A percentile compares a stretch with the other conserved stretches of the same genome.
Conservation (phyloP, 2,329 filamentous ascomycete species). For the Zymoseptoria pseudotritici region DNA sequence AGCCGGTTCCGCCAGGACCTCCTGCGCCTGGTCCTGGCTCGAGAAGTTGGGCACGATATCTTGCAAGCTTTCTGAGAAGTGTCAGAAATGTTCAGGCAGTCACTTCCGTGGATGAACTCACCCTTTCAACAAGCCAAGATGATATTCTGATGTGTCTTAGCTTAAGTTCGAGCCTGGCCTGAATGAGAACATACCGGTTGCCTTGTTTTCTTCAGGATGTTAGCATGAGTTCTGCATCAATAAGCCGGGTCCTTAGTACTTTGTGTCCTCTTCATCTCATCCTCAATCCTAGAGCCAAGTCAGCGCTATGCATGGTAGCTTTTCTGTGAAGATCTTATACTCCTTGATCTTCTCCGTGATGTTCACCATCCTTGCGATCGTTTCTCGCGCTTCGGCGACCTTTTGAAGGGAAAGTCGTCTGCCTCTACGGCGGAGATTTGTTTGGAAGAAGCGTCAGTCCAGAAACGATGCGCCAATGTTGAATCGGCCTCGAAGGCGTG, state of each 20-base stretch:
- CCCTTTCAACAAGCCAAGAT: conserved; percentile 96
- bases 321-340: conserved; percentile 45
- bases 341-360: conserved; percentile 99
- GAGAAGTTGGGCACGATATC: conserved; percentile 85
- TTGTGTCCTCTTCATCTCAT: conserved; percentile 98
- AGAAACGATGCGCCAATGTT: neutral
- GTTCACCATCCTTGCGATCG: conserved; percentile 70
- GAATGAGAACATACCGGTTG: conserved; percentile 64
- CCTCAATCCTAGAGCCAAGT: conserved; percentile 70
- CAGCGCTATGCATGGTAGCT: conserved; percentile 9
- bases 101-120: conserved; percentile 36
- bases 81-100: conserved; percentile 18
- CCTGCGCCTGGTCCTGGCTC: conserved; percentile 79
- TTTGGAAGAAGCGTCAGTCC: neutral
- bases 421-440: neutral
- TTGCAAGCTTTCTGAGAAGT: conserved; percentile 73
- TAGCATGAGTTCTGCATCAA: conserved; percentile 22
- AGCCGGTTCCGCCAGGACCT: conserved; percentile 71
- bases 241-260: conserved; percentile 53
- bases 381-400: conserved; percentile 10
- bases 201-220: conserved; percentile 77
- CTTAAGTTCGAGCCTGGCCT: conserved; percentile 5
- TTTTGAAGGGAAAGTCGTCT: neutral
- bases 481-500: neutral
- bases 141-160: conserved; percentile 67